Evolutionary conservation across 208 protist genomes (phyloP).

Genomic region (Histomonas meleagridis): DNA sequence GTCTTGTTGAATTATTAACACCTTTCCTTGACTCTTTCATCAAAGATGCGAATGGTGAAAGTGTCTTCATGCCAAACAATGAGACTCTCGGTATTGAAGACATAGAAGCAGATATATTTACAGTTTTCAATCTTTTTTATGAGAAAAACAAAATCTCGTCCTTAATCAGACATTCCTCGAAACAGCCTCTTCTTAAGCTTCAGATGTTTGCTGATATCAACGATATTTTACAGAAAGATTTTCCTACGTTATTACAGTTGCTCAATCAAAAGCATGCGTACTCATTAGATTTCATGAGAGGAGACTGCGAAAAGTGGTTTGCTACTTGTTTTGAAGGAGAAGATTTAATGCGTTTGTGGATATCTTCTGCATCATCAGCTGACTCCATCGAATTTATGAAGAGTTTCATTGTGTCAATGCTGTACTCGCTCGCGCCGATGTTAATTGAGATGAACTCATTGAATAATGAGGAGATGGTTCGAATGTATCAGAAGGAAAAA

Average conservation of each 20-base stretch:
- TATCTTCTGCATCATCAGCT: neutral
- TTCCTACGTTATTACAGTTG: neutral
- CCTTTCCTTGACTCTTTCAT: neutral
- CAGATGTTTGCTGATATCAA: neutral
- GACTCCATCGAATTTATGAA: neutral
- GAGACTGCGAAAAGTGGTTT: neutral
- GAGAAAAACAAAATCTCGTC: neutral
- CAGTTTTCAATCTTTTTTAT: neutral
- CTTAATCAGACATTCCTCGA: no score
- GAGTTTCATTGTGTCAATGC: neutral
- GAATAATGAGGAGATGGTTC: neutral
- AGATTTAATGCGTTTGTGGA: neutral
- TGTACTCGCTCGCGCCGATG: neutral
- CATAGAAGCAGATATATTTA: neutral
- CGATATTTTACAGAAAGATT: neutral
- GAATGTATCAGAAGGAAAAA: neutral
- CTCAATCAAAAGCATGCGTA: neutral
- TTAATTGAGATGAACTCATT: neutral
- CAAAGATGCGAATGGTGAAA: neutral
- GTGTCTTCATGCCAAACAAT: neutral
- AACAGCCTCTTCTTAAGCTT: neutral
- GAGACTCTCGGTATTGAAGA: neutral
- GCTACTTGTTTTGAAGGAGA: neutral
- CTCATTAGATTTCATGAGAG: neutral
- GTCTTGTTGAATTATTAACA: neutral